Base-by-base conservation (phyloP, 2,329 filamentous ascomycete genomes). In the Aureobasidium lini region DNA sequence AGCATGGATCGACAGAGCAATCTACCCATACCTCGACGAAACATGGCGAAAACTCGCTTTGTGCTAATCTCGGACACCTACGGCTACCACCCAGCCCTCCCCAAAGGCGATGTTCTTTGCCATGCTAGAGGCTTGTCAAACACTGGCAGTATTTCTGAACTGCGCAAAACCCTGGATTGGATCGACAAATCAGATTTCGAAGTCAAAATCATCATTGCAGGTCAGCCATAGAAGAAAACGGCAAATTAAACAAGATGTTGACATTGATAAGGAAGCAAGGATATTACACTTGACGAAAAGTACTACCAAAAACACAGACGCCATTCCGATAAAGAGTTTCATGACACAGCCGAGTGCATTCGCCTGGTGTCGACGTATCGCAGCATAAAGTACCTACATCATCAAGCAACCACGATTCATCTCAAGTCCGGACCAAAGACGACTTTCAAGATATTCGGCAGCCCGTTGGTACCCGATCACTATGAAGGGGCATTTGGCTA, bases 11-110 rank as follows among this genome's bases (percentile, higher is more conserved):
- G 2, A 23, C 23, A 23, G 23, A 23, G 4, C 23, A 23, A 23
- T 23, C 23, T 23, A 23, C 6, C 15, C 37, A 13, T n/a, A 23
- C 42, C 42, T 1, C 6, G 8, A 10, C 44, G 9, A 23, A 8
- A 23, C 9, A 10, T 18, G 3, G n/a, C 16, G 34, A 78, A 80
- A 63, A 85, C 86, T 6, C 81, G 87, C 62, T 80, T 91, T 60
- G 86, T 91, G 56, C 90, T 87, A 73, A 80, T 91, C 59, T 88
- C 88, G 4, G 88, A 92, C 72, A 91, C 87, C 1, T 87, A 91
- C 72, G 89, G 89, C 69, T 79, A 79, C 59, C 75, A 75, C 4
- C 80, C 81, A 13, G 69, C 69, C 11, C 78, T 90, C 1, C 88
- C 88, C 0, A 79, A 79, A 23, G 88, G 88, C 42, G 87, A 92